Base-by-base conservation (phyloP, 805 yeast species). In the Lipomyces yamanashiensis region DNA sequence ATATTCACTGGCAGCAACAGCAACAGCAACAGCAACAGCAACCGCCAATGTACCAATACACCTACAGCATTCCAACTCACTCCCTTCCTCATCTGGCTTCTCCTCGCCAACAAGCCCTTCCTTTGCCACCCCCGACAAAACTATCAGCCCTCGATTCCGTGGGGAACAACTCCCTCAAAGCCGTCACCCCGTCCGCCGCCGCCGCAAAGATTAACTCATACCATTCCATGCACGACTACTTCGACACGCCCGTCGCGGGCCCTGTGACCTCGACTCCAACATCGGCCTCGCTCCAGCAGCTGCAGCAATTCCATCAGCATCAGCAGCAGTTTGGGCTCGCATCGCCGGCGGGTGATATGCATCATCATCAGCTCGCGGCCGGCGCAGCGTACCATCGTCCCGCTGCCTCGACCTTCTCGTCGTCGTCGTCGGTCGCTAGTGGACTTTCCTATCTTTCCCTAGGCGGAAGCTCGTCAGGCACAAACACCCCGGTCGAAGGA, bases 11-110 rank as follows among this genome's bases (percentile, higher is more conserved):
- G 33, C 74, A 67, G 50, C 70, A 62, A 57, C 72, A 62, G 54
- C 74, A 64, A 33, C 74, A 58, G 61, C 66, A 56, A 37, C 72
- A 66, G 47, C 68, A 56, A 51, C 28, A 28, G 28, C 28, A 28
- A 28, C 71, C 62, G 53, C 65, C 49, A 49, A 3, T 41, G 23
- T 43, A 44, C 51, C 40, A 43, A 7, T 57, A 60, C 40, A 54
- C 44, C 55, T 58, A 54, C 17, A 47, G 37, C 41, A 64, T 28
- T 50, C 69, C 67, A 15, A 60, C 60, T 49, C 60, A 66, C 28
- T 62, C 50, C 47, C 66, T 55, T 63, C 66, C 63, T 7, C 69
- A 52, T 59, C 62, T 49, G 43, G 66, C 49, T 40, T 67, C 66
- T 43, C 64, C 71, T 23, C 58, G 63, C 49, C 63, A 58, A 21